Evolutionary conservation across 2,329 filamentous ascomycete species (phyloP).

Genomic region (Trichocomaceae sp.): DNA sequence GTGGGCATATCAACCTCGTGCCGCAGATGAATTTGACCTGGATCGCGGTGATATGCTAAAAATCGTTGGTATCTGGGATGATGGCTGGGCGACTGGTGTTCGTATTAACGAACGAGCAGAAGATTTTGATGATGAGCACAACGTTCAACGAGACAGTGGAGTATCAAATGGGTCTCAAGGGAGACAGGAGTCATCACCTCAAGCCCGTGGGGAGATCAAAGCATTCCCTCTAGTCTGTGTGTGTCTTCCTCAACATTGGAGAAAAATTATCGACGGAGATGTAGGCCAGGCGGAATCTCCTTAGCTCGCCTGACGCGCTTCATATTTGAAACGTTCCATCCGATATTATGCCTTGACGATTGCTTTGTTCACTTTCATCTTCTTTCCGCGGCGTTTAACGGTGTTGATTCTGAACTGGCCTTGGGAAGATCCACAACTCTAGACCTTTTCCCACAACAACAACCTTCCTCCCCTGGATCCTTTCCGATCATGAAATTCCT

Average conservation of each 20-base stretch:
- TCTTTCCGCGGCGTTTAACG: slow-evolving; percentile 14
- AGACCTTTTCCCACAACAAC: neutral
- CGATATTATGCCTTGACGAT: slow-evolving; percentile 34
- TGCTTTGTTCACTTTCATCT: slow-evolving; percentile 22
- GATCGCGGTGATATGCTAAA: slow-evolving; percentile 98
- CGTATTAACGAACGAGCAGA: slow-evolving; percentile 76
- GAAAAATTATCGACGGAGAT: slow-evolving; percentile 91
- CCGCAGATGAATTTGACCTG: slow-evolving; percentile 84
- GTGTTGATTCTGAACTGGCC: slow-evolving; percentile 8
- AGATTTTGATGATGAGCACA: slow-evolving; percentile 73
- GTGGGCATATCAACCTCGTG: slow-evolving; percentile 95
- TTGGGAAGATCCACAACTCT: slow-evolving; percentile 2
- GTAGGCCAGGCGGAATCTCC: slow-evolving; percentile 22
- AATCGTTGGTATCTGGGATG: slow-evolving; percentile 97
- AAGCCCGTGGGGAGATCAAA: slow-evolving; percentile 77
- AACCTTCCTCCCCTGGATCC: neutral
- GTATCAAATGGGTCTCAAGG: slow-evolving; percentile 67
- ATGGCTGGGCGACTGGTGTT: slow-evolving; percentile 95
- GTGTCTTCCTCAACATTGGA: slow-evolving; percentile 91
- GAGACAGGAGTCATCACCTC: slow-evolving; percentile 54
- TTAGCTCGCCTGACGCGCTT: slow-evolving; percentile 16
- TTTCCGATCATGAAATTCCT: neutral
- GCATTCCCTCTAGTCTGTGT: slow-evolving; percentile 96
- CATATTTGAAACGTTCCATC: slow-evolving; percentile 18
- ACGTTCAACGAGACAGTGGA: slow-evolving; percentile 82